Evolutionary conservation across 345 rosid genomes (phyloP), one percentile per base, ranked within the genome.

Genomic region (Acer negundo): DNA sequence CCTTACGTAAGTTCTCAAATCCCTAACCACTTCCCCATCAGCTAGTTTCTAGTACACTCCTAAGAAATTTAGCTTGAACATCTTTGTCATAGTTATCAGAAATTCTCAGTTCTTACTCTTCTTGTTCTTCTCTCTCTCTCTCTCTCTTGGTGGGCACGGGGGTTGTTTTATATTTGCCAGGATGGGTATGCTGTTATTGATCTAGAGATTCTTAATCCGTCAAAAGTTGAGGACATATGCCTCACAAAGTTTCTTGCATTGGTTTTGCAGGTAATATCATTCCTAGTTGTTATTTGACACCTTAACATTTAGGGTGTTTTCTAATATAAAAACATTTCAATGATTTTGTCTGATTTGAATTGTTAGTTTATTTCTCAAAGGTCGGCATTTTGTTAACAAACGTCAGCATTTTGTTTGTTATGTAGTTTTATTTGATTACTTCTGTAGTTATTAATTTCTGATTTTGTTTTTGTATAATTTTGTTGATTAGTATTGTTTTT

Each of bases 331-430:
- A 28, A 31, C 64, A 65, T 69, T 42, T 74, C 49, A 49, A 8
- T 77, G 70, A 78, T 70, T 7, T 24, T 62, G 22, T 22, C 62
- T 72, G 63, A 67, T 76, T 67, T 26, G 58, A 73, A 86, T 62
- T 63, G 17, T 62, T 87, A 95, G 98, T 92, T 90, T 82, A 83
- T 91, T 75, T 95, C 98, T 75, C 99, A 95, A 87, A 84, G 93
- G 82, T n/a, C n/a, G n/a, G n/a, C n/a, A n/a, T n/a, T n/a, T n/a
- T n/a, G n/a, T n/a, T n/a, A n/a, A n/a, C n/a, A n/a, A n/a, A n/a
- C n/a, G n/a, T n/a, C n/a, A n/a, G n/a, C n/a, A n/a, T n/a, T n/a
- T n/a, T n/a, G n/a, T n/a, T n/a, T n/a, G n/a, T n/a, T n/a, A n/a
- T n/a, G n/a, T n/a, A n/a, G n/a, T n/a, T n/a, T n/a, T n/a, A n/a